phyloP scores from a whole-genome alignment of 306 rosid species.

The Lathyrus sativus region DNA sequence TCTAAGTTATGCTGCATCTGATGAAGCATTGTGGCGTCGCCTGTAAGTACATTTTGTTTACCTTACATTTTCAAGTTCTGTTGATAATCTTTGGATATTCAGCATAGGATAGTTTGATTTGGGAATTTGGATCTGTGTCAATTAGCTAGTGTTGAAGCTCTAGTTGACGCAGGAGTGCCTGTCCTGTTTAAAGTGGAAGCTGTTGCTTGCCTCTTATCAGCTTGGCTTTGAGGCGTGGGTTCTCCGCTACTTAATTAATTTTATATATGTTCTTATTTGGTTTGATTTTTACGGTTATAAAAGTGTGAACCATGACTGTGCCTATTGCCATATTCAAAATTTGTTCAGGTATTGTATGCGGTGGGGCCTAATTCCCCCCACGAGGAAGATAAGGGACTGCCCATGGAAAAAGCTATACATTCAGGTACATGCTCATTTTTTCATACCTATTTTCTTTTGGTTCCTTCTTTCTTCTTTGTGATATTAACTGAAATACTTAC shows the following conservation, averaged over 20 bases:
- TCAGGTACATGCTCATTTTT: conserved; percentile 50
- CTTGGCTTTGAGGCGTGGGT: conserved; percentile 46
- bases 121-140: conserved; percentile 30
- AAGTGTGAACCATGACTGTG: conserved; percentile 13
- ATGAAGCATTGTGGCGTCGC: conserved; percentile 94
- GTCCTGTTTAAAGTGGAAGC: conserved; percentile 33
- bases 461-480: neutral
- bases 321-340: conserved; percentile 25
- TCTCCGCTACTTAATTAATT: conserved; percentile 37
- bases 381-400: conserved; percentile 72
- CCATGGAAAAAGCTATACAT: conserved; percentile 87
- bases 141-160: conserved; percentile 29
- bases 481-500: conserved; percentile 11
- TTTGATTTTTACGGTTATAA: neutral
- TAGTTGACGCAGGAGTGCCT: conserved; percentile 27
- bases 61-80: conserved; percentile 1
- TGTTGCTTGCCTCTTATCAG: conserved; percentile 36
- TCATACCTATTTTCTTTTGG: neutral
- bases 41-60: conserved; percentile 56
- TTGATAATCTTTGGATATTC: conserved; percentile 9
- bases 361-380: conserved; percentile 78
- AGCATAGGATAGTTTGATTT: conserved; percentile 18
- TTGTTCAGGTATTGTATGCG: conserved; percentile 78
- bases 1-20: conserved; percentile 80
- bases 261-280: conserved; percentile 25